A percentile compares a stretch with the other conserved stretches of the same genome.
Conservation (phyloP, 2,329 filamentous ascomycete genomes). For the Sclerotinia subarctica region DNA sequence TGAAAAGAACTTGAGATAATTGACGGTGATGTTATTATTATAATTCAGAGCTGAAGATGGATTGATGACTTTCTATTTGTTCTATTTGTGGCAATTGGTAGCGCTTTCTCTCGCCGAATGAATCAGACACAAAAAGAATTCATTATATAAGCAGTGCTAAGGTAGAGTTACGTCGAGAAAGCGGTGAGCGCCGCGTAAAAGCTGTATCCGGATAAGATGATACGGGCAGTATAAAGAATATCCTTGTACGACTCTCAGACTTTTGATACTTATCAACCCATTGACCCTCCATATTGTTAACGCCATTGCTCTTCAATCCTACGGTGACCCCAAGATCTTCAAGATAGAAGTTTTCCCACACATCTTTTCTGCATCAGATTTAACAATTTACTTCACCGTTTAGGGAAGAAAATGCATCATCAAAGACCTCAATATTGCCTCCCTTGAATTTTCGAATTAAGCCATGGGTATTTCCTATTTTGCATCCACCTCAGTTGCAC, state of each 20-base stretch:
- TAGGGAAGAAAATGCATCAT: conserved; percentile 6
- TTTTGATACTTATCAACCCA: background rate
- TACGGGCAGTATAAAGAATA: conserved; percentile 5
- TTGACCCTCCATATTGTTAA: background rate
- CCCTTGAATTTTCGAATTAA: background rate
- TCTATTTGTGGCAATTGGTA: conserved; percentile 19
- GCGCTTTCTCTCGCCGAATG: conserved; percentile 18
- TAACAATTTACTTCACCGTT: background rate
- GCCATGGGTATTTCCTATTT: conserved; percentile 13
- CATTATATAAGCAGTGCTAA: conserved; percentile 7
- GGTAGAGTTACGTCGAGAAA: background rate
- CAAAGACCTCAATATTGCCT: conserved; percentile 8
- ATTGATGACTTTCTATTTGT: background rate
- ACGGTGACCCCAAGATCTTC: background rate
- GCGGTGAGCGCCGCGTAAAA: background rate
- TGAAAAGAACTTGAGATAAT: background rate
- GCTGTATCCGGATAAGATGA: background rate
- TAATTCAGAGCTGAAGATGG: conserved; percentile 5
- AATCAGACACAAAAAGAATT: conserved; percentile 22
- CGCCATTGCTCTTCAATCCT: background rate
- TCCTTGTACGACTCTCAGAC: conserved; percentile 11
- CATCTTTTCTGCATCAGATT: background rate
- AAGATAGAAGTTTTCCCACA: background rate
- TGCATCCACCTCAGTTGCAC: conserved; percentile 1
- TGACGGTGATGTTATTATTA: conserved; percentile 1